Base-by-base conservation (phyloP, 257 asterid species). In the Solanum pennellii region DNA sequence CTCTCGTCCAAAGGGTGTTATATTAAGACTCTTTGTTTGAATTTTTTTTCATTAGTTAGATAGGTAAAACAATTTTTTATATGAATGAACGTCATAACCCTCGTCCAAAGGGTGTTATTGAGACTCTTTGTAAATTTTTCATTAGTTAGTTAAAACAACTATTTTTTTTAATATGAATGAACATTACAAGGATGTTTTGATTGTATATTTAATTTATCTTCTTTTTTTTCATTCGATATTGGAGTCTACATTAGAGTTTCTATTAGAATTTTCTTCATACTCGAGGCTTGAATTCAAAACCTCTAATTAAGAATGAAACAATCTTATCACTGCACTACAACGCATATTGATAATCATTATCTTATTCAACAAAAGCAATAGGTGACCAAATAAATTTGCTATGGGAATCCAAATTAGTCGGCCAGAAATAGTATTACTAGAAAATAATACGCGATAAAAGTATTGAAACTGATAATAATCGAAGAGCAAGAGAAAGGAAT, bases 281-380 rank as follows among this genome's bases (percentile, higher is more conserved):
- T 6, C 56, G 2, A 0, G 56, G 18, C 56, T 45, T 1, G 56
- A 45, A 13, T 16, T 16, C 18, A 6, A 45, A 16, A 45, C 18
- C 7, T 45, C 18, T 45, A 56, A 56, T 18, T 0, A 56, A 56
- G 5, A 2, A 10, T 56, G 65, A 56, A 56, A 56, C 0, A 56
- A 1, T 18, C 0, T 3, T 0, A 52, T 52, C 10, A 52, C 2
- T 1, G 0, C 11, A 18, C n/a, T 6, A 37, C 39, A 37, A 37
- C 1, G 1, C n/a, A 18, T 7, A 0, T 52, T 20, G 5, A 1
- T 45, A 15, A 79, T n/a, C 25, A 29, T 47, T 29, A 12, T 16
- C 44, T 80, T 49, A 47, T 49, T 31, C 20, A 49, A 80, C 69
- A 25, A 80, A 80, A 31, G 85, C 85, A 47, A 9, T 12, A 80